Conservation (phyloP, 345 rosid genomes). For the Citrus glauca region DNA sequence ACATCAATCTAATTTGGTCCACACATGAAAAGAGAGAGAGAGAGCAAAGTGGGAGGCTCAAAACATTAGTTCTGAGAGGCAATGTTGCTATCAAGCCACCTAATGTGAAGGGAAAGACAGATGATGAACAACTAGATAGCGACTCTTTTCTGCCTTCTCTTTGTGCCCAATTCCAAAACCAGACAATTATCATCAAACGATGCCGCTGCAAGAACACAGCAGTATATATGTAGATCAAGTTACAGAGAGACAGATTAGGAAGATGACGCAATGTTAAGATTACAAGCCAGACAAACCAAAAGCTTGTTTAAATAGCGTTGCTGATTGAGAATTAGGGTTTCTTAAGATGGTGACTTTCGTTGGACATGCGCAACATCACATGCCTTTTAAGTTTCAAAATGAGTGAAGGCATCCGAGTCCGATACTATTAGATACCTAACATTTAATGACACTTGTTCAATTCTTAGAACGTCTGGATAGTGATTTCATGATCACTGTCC, state of each 20-base stretch:
- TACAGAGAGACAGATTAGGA: background rate
- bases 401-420: background rate
- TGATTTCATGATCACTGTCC: background rate
- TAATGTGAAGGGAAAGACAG: conserved; percentile 31
- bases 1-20: conserved; percentile 23
- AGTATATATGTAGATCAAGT: background rate
- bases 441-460: background rate
- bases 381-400: conserved; percentile 4
- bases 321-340: conserved; percentile 19
- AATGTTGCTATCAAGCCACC: conserved; percentile 48
- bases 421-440: background rate
- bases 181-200: conserved; percentile 20
- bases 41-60: conserved; percentile 27
- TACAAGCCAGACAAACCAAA: background rate
- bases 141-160: conserved; percentile 32
- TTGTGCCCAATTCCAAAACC: conserved; percentile 13
- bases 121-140: conserved; percentile 41
- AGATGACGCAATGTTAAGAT: background rate
- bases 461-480: background rate
- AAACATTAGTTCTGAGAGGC: conserved; percentile 27
- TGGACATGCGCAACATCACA: conserved; percentile 1
- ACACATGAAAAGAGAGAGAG: conserved; percentile 25
- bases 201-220: background rate
- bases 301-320: background rate
- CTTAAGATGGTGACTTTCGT: conserved; percentile 26